A percentile compares a stretch with the other conserved stretches of the same genome.
phyloP scores from a whole-genome alignment of 1,284 basidiomycete species.

The Leccinum variabile region DNA sequence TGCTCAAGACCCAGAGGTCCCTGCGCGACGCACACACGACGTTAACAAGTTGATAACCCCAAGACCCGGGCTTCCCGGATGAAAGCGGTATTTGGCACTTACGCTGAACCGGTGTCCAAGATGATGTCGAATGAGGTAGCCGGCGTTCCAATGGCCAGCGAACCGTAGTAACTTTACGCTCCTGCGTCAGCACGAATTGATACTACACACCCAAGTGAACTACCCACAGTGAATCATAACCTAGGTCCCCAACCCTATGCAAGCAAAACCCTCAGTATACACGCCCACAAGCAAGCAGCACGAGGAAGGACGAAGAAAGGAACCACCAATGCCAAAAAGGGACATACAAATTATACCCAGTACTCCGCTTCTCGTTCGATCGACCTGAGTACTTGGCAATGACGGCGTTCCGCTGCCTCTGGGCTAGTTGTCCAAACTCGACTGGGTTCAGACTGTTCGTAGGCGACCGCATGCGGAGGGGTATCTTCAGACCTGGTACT shows the following conservation, averaged over 20 bases:
- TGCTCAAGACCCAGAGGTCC: conserved; percentile 28
- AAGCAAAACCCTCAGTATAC: conserved; percentile 8
- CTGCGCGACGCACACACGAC: conserved; percentile 9
- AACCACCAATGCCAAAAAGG: neutral
- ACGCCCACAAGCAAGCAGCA: neutral
- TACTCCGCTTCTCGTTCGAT: conserved; percentile 25
- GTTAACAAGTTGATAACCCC: neutral
- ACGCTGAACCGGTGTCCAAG: conserved; percentile 62
- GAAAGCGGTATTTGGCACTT: conserved; percentile 12
- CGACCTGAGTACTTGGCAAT: conserved; percentile 23
- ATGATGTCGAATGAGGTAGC: conserved; percentile 40
- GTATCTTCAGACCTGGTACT: conserved; percentile 22
- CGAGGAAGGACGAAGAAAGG: neutral
- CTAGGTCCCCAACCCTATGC: conserved; percentile 30
- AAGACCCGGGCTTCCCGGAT: neutral
- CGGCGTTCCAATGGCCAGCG: conserved; percentile 44
- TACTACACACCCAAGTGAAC: neutral
- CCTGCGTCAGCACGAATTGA: conserved; percentile 3
- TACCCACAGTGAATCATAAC: conserved; percentile 28
- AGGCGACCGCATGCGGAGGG: conserved; percentile 20
- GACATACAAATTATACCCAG: conserved; percentile 32
- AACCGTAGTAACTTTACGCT: conserved; percentile 38
- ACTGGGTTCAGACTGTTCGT: neutral
- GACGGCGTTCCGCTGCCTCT: conserved; percentile 26
- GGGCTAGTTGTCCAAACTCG: conserved; percentile 24